Evolutionary conservation across 2,329 filamentous ascomycete genomes (phyloP).

Genomic region (Hirsutella rhossiliensis): DNA sequence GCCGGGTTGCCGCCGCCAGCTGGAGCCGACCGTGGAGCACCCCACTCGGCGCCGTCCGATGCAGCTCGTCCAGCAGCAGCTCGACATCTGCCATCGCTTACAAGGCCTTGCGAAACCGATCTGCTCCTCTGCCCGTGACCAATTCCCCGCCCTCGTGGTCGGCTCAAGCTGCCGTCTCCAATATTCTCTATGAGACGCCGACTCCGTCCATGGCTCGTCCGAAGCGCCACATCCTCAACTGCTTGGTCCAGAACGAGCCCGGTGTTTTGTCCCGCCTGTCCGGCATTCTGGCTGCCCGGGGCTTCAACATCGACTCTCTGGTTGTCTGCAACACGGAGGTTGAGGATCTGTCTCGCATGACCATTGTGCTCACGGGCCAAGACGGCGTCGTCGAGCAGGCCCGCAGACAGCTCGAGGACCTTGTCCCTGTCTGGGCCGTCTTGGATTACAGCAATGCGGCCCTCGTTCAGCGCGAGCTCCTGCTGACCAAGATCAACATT

Average conservation of each 20-base stretch:
- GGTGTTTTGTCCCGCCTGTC: constrained; percentile 94
- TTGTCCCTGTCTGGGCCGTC: constrained; percentile 97
- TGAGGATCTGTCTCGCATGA: constrained; percentile 94
- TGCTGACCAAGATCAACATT: constrained; percentile 93
- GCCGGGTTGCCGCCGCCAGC: constrained; percentile 19
- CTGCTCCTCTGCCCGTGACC: constrained; percentile 70
- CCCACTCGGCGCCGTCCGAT: constrained; percentile 19
- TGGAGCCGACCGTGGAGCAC: constrained; percentile 12
- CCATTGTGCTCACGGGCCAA: constrained; percentile 90
- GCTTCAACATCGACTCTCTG: constrained; percentile 98
- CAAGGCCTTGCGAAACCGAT: constrained; percentile 89
- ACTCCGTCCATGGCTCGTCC: constrained; percentile 70
- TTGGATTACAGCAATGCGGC: constrained; percentile 89
- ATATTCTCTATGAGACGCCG: constrained; percentile 97
- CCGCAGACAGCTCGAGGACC: constrained; percentile 83
- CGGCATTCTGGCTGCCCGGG: constrained; percentile 86
- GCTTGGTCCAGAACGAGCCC: constrained; percentile 96
- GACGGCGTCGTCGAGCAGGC: constrained; percentile 97
- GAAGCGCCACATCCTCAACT: constrained; percentile 95
- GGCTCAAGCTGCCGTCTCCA: constrained; percentile 88
- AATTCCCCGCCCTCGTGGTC: constrained; percentile 70
- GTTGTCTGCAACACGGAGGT: constrained; percentile 98
- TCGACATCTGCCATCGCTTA: constrained; percentile 93
- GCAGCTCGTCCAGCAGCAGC: constrained; percentile 39
- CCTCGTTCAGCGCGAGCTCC: constrained; percentile 87